phyloP scores from a whole-genome alignment of 2,329 filamentous ascomycete species.

The Fusarium verticillioides region DNA sequence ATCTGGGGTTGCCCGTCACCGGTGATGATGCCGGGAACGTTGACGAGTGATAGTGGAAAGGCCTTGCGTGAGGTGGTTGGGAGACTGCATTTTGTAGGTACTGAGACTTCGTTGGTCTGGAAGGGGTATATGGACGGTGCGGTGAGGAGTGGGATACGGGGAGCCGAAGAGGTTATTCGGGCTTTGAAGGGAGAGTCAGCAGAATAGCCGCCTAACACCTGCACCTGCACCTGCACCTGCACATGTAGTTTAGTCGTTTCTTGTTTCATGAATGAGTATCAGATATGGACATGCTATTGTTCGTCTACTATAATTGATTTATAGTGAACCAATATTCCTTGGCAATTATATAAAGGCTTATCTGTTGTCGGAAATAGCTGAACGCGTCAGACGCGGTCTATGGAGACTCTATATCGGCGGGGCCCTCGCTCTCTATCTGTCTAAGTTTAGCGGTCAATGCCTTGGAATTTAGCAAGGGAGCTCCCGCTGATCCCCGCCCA shows the following conservation, averaged over 20 bases:
- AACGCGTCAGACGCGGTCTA: conserved; percentile 13
- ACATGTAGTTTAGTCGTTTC: too few relatives aligned
- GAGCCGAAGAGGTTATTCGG: conserved; percentile 28
- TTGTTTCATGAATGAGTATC: neutral
- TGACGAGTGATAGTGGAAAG: conserved; percentile 17
- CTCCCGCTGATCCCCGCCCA: conserved; percentile 30
- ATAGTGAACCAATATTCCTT: neutral
- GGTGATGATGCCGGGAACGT: conserved; percentile 29
- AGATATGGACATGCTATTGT: neutral
- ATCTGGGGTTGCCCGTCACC: conserved; percentile 27
- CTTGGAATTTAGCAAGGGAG: conserved; percentile 27
- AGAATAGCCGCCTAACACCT: neutral
- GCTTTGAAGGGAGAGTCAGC: conserved; percentile 5
- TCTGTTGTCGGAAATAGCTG: conserved; percentile 2
- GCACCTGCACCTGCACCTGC: neutral
- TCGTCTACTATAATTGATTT: neutral
- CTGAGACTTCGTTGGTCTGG: conserved; percentile 40
- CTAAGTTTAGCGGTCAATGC: conserved; percentile 29
- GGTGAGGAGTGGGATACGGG: conserved; percentile 34
- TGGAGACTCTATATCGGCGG: neutral
- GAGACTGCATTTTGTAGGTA: conserved; percentile 43
- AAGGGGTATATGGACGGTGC: conserved; percentile 46
- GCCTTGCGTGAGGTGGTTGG: conserved; percentile 46
- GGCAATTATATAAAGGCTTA: neutral
- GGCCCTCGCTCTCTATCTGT: neutral